Base-by-base conservation (phyloP, 2,329 filamentous ascomycete species). In the Aureobasidium sp. region DNA sequence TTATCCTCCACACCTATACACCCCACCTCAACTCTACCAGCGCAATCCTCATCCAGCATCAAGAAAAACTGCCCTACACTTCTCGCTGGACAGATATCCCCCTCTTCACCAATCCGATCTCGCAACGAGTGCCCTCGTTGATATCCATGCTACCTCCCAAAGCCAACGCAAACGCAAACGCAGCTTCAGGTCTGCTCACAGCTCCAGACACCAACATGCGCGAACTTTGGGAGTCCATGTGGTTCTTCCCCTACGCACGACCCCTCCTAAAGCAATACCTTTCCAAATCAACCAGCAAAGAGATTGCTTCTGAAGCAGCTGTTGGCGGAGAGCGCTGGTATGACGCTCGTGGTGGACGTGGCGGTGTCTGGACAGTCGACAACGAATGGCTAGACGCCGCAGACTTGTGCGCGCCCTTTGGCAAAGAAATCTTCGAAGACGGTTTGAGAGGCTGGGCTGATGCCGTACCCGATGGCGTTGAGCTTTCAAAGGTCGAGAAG, bases 211-310 rank as follows among this genome's bases (percentile, higher is more conserved):
- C 58, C 11, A 53, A 61, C 20, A 49, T 52, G 47, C 34, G 36
- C 20, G 60, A 62, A 29, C 48, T 56, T 8, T 62, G 49, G 48
- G 31, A 55, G 29, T 55, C 49, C 7, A 39, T 62, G 31, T 62
- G 60, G 60, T 62, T 62, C 49, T 48, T 31, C n/a, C 60, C 60
- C 1, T 48, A 55, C 20, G 60, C 60, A 14, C 60, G 60, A 25
- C 44, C 49, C 11, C 42, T 62, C 2, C 51, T 62, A 5, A 53
- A 55, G 17, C 59, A 61, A 29, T 61, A 61, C 39, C 48, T 61
- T 9, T 20, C n/a, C 12, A 51, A 52, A 2, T 42, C 45, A 5
- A 52, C 39, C 27, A 55, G 49, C 34, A 62, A 56, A 25, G 60
- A 62, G 34, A 29, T 61, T 41, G 59, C 59, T 15, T 61, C 59